phyloP scores from a whole-genome alignment of 2,329 filamentous ascomycete species.

The Epichloe elymi region DNA sequence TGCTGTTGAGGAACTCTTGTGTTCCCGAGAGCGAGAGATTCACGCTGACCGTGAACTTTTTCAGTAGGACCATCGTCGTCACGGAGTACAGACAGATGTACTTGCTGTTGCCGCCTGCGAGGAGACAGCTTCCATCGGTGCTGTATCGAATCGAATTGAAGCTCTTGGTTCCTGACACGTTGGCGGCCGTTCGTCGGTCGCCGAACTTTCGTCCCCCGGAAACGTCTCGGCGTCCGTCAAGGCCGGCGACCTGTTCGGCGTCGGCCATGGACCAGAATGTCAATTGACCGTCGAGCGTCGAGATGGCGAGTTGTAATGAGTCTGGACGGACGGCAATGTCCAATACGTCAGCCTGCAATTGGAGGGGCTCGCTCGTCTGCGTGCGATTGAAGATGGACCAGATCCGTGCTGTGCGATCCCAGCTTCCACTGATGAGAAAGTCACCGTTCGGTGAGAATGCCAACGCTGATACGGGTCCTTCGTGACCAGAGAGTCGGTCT shows the following conservation, averaged over 20 bases:
- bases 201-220: conserved; percentile 87
- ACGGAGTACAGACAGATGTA: conserved; percentile 98
- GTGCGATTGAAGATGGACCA: conserved; percentile 93
- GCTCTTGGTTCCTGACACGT: conserved; percentile 76
- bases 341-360: conserved; percentile 82
- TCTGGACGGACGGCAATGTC: conserved; percentile 81
- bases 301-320: conserved; percentile 79
- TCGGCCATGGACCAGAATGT: conserved; percentile 92
- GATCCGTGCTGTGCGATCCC: conserved; percentile 89
- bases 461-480: conserved; percentile 81
- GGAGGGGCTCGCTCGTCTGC: conserved; percentile 87
- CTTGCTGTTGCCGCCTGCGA: conserved; percentile 93
- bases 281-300: conserved; percentile 83
- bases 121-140: conserved; percentile 77
- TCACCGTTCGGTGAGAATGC: conserved; percentile 81
- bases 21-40: conserved; percentile 94
- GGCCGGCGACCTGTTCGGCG: conserved; percentile 68
- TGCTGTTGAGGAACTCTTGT: conserved; percentile 93
- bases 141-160: conserved; percentile 85
- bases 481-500: conserved; percentile 81
- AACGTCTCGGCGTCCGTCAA: conserved; percentile 84
- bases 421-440: conserved; percentile 79
- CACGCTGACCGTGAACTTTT: conserved; percentile 90
- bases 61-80: conserved; percentile 76
- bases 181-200: conserved; percentile 83